Base-by-base conservation (phyloP, 768 basidiomycete genomes). In the Leucocoprinus leucothites region DNA sequence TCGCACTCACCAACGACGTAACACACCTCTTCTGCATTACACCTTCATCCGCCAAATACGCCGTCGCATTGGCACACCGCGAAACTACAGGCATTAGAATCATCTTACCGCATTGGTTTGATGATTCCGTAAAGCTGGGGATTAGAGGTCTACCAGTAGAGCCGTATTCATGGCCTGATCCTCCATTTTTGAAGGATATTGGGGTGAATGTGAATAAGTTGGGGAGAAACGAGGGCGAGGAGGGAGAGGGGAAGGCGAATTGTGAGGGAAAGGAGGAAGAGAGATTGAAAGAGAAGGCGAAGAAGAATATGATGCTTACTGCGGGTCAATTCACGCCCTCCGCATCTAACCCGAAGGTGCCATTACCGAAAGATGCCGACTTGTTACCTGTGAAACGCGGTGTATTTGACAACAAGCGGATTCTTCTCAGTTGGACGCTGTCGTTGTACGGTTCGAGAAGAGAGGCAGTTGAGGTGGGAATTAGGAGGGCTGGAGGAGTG, bases 51-150 rank as follows among this genome's bases (percentile, higher is more conserved):
- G 67, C 74, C 25, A 85, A 84, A 65, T 85, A 81, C 54, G 61
- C 65, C 8, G 75, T 74, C 1, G 80, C 79, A 3, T 71, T 87
- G 59, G 82, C 86, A 59, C 85, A 80, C 67, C 78, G 82, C 48
- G 67, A 79, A 2, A 71, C 78, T 46, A 85, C 84, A 0, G 69
- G 74, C 8, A 80, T 94, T 62, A 82, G 78, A 48, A 73, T 93
- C 9, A 64, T 97, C n/a, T 77, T 93, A 0, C 94, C 94, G 0
- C 91, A 94, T 59, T 97, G 94, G 94, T 94, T 94, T 57, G 90
- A 94, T 61, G 91, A 94, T 60, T 78, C 79, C 2, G 77, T 89
- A 21, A 75, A 81, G 13, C 72, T 91, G 13, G 84, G 82, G 3
- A 62, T 73, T 19, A 67, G 78, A 11, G 69, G 69, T 7, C 67